Base-by-base conservation (phyloP, 495 filamentous ascomycete genomes). In the Aspergillus sclerotiicarbonarius region DNA sequence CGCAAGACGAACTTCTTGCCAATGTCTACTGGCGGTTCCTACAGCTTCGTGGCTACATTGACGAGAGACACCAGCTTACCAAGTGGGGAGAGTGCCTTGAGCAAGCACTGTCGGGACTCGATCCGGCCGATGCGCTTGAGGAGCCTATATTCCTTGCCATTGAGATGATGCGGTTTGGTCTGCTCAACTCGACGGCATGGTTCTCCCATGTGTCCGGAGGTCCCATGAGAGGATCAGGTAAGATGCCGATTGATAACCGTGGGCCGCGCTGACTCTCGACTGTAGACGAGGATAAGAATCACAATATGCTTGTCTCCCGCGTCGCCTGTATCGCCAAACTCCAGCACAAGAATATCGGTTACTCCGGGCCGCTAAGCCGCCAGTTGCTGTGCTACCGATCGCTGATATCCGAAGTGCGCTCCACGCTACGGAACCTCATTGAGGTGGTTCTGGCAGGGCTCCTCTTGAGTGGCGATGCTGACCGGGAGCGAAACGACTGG, bases 361-460 rank as follows among this genome's bases (percentile, higher is more conserved):
- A 96, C 72, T 97, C 94, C 21, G 94, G 94, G 1, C 94, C 94
- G 0, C 79, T 99, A 1, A 96, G 90, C 77, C 86, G 92, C 66
- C 90, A 94, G 63, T 79, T 98, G 44, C 80, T 98, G 10, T 88
- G 86, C 30, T 98, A 91, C 75, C 90, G 91, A 58, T 91, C 91
- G 0, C 78, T 97, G 58, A 86, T 89, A 39, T 86, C 86, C 8
- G 85, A 89, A 56, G 86, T 96, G 32, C 90, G 92, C 18, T 79
- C 84, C 53, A 83, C 84, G 39, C 76, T 94, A 57, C 82, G 94
- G 53, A 93, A 93, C 68, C 72, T 96, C 41, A 74, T 92, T 32
- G 95, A 99, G 73, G 87, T 90, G 58, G 80, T 89, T 30, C 70
- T 91, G 21, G 82, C 85, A n/a, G 83, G 87, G 30, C 78, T 97